Percentiles rank a stretch among this genome's conserved stretches.
phyloP scores from a whole-genome alignment of 2,329 filamentous ascomycete genomes.

The Talaromyces sp. region DNA sequence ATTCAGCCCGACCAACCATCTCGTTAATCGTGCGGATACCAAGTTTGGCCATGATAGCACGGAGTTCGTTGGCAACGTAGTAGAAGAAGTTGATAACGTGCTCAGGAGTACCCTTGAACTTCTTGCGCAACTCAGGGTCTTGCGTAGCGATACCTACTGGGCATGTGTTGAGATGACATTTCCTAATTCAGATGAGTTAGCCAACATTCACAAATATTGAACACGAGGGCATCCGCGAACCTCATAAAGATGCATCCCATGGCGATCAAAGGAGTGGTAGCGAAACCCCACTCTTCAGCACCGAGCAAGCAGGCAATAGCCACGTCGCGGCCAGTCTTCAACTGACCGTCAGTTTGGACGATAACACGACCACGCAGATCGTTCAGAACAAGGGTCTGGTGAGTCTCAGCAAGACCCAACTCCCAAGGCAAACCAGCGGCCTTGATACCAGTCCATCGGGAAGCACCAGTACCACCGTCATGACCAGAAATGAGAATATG shows the following conservation, averaged over 20 bases:
- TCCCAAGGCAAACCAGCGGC: constrained; percentile 97
- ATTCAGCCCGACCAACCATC: constrained; percentile 91
- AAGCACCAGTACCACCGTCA: constrained; percentile 94
- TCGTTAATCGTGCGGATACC: constrained; percentile 95
- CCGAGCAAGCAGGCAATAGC: constrained; percentile 92
- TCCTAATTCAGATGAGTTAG: constrained; percentile 32
- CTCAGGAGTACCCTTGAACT: constrained; percentile 89
- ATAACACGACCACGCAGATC: constrained; percentile 93
- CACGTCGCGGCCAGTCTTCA: constrained; percentile 87
- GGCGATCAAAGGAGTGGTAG: constrained; percentile 88
- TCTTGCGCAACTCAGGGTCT: constrained; percentile 88
- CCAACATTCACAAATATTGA: neutral
- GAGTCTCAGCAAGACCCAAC: constrained; percentile 90
- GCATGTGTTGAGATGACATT: constrained; percentile 49
- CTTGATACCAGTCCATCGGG: constrained; percentile 97
- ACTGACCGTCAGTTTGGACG: constrained; percentile 92
- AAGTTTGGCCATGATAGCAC: constrained; percentile 94
- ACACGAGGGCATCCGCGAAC: neutral
- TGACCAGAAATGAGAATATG: constrained; percentile 96
- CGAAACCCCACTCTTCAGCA: constrained; percentile 98
- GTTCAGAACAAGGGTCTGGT: constrained; percentile 93
- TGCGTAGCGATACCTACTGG: constrained; percentile 88
- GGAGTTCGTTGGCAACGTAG: constrained; percentile 91
- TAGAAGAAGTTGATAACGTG: constrained; percentile 99
- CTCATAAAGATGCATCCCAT: constrained; percentile 98